Conservation (phyloP, 768 basidiomycete species). For the Russula dissimulans region DNA sequence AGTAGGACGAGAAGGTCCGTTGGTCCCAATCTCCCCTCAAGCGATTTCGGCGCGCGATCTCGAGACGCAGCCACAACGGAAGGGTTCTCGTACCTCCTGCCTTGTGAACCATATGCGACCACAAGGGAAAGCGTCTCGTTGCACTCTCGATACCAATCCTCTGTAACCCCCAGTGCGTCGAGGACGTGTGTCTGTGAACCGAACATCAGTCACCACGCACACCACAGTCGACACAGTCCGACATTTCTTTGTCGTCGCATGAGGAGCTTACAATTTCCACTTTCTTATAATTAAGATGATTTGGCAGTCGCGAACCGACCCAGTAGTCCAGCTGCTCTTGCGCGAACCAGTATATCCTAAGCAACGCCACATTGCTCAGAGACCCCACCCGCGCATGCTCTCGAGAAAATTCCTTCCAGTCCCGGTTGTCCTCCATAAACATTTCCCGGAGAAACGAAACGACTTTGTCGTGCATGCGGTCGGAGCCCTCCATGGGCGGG, state of each 20-base stretch:
- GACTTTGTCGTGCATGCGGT: neutral
- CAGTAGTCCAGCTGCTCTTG: slow-evolving; percentile 5
- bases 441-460: neutral
- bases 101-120: slow-evolving; percentile 10
- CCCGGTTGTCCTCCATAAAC: neutral
- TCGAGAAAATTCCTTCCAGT: slow-evolving; percentile 10
- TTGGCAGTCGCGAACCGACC: slow-evolving; percentile 2
- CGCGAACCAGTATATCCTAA: slow-evolving; percentile 12
- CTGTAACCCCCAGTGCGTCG: slow-evolving; percentile 4
- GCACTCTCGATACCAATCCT: slow-evolving; percentile 14
- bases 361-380: slow-evolving; percentile 7
- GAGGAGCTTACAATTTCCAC: neutral
- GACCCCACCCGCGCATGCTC: neutral
- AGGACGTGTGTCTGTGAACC: slow-evolving; percentile 2
- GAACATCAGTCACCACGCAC: neutral
- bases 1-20: slow-evolving; percentile 9
- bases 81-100: slow-evolving; percentile 5
- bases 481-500: neutral
- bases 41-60: slow-evolving; percentile 11
- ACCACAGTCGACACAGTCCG: no score
- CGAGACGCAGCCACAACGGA: slow-evolving; percentile 6
- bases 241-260: no score
- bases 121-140: slow-evolving; percentile 12
- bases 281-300: slow-evolving; percentile 1
- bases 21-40: neutral